Base-by-base conservation (phyloP, 2,329 filamentous ascomycete species). In the Lizonia empirigonia region DNA sequence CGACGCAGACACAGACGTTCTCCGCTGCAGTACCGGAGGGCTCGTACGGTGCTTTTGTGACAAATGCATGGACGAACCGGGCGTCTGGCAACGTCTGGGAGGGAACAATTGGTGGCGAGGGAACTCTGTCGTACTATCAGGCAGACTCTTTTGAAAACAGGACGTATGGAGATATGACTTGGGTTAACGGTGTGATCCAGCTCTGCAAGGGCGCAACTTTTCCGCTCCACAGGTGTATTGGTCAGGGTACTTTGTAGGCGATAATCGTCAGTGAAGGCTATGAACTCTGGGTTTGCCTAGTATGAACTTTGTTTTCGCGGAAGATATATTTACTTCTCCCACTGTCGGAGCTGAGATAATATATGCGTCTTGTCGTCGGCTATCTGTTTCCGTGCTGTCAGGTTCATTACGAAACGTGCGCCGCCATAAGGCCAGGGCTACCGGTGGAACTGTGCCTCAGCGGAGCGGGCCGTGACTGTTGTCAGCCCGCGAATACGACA, bases 131-230 rank as follows among this genome's bases (percentile, higher is more conserved):
- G 0, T 47, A 56, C 26, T 77, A 72, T 56, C 62, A 62, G 45
- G 66, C 60, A n/a, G 73, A 77, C 57, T 67, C 62, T 2, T 76
- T 74, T 53, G 47, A 56, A 1, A 61, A 56, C 48, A 71, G 72
- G 63, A 47, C 30, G 10, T 75, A 66, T 41, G 66, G 59, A 13
- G 54, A 60, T 26, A 49, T 77, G 52, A 50, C 53, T 19, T 77
- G 75, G 75, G 74, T 77, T 8, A 68, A 74, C 60, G 75, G 75
- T 10, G 61, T 68, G 8, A 76, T 77, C 38, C 50, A 56, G 6
- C 62, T 77, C 2, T 77, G 75, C 63, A 68, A 62, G 29, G 68
- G 69, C 46, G 70, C 71, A 34, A 51, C 26, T 1, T 73, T 74
- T 42, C 75, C 75, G 5, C 32, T 77, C 22, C 64, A 64, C 12